A percentile compares a stretch with the other conserved stretches of the same genome.
phyloP scores from a whole-genome alignment of 352 stramenopile species.

The Pythium monospermum region DNA sequence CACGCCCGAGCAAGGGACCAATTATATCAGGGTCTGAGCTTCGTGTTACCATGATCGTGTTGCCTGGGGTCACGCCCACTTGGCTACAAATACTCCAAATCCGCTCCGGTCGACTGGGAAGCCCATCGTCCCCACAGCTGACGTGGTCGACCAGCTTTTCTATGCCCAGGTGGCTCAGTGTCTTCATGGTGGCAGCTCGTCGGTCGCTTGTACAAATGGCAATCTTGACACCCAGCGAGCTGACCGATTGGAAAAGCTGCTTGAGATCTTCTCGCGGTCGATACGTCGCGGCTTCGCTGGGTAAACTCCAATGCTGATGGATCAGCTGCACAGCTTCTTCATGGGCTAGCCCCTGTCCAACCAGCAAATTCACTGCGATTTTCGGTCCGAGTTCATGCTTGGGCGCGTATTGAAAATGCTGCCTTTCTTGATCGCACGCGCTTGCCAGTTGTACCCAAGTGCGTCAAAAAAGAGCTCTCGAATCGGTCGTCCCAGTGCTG shows the following conservation, averaged over 20 bases:
- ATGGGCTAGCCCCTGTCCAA: slow-evolving; percentile 21
- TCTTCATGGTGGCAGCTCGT: slow-evolving; percentile 27
- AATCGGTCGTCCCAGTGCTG: slow-evolving; percentile 15
- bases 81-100: slow-evolving; percentile 37
- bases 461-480: slow-evolving; percentile 28
- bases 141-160: slow-evolving; percentile 33
- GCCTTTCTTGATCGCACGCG: slow-evolving; percentile 24
- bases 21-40: background rate
- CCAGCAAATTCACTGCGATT: slow-evolving; percentile 26
- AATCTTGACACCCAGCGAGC: slow-evolving; percentile 39
- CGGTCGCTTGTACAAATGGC: slow-evolving; percentile 45
- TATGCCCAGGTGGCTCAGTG: slow-evolving; percentile 29
- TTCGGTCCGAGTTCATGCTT: slow-evolving; percentile 29
- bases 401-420: slow-evolving; percentile 24
- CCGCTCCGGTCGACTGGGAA: slow-evolving; percentile 27
- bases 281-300: slow-evolving; percentile 25
- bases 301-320: slow-evolving; percentile 28
- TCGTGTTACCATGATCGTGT: slow-evolving; percentile 36
- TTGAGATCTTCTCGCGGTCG: slow-evolving; percentile 25
- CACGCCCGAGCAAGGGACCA: no score
- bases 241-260: slow-evolving; percentile 27
- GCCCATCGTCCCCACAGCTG: slow-evolving; percentile 42
- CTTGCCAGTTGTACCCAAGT: slow-evolving; percentile 30
- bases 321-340: slow-evolving; percentile 18
- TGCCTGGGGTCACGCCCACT: slow-evolving; percentile 28